A percentile compares a stretch with the other conserved stretches of the same genome.
These are phyloP conservation scores for Saccharomycopsis fermentans DNA, from an alignment of 805 yeast genomes.

Conservation along the genomic window DNA sequence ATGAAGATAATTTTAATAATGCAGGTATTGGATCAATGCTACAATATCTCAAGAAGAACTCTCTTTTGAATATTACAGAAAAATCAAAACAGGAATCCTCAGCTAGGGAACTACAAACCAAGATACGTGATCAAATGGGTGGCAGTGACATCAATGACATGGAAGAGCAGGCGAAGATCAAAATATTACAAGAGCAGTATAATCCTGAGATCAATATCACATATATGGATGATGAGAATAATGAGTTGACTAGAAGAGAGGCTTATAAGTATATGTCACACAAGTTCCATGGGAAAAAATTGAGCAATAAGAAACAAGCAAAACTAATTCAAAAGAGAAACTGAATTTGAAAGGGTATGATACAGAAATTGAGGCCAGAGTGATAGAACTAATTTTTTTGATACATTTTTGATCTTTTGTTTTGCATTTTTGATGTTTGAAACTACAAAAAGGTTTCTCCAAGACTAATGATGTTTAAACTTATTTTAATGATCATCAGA, in stretches of 20 bases:
- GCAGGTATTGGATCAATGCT: neutral
- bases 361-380: too few relatives aligned
- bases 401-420: too few relatives aligned
- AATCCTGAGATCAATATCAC: constrained; percentile 36
- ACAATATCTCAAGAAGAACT: constrained; percentile 5
- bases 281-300: constrained; percentile 40
- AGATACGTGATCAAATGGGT: constrained; percentile 5
- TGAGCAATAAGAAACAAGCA: constrained; percentile 15
- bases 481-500: too few relatives aligned
- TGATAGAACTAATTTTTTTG: too few relatives aligned
- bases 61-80: constrained; percentile 9
- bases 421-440: too few relatives aligned
- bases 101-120: constrained; percentile 18
- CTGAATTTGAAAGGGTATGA: neutral
- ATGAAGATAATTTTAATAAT: neutral
- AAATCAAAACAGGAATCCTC: constrained; percentile 19
- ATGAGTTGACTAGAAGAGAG: constrained; percentile 36
- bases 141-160: neutral
- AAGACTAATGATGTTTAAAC: too few relatives aligned
- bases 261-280: constrained; percentile 50
- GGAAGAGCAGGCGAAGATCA: neutral
- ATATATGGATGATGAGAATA: constrained; percentile 42
- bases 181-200: constrained; percentile 22
- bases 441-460: too few relatives aligned
- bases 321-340: neutral